These are phyloP conservation scores for Turnera subulata DNA, from an alignment of 345 rosid species.

Conservation along the genomic window DNA sequence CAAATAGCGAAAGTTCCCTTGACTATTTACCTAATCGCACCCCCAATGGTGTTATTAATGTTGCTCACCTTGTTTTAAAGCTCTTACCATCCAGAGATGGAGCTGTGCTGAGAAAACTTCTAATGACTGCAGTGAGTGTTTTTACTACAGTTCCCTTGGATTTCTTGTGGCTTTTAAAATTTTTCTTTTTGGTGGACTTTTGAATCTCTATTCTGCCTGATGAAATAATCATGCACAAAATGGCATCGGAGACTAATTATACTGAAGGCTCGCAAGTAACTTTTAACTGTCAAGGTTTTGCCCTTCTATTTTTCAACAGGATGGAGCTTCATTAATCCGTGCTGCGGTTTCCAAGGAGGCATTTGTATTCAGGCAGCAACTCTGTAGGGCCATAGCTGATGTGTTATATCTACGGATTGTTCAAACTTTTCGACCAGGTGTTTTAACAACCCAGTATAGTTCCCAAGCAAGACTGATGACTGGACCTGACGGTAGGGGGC, in stretches of 20 bases:
- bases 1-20: slow-evolving; percentile 34
- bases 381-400: slow-evolving; percentile 52
- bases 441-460: slow-evolving; percentile 11
- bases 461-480: slow-evolving; percentile 20
- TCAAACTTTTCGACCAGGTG: slow-evolving; percentile 26
- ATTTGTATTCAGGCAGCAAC: slow-evolving; percentile 46
- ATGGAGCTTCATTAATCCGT: slow-evolving; percentile 68
- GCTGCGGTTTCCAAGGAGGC: slow-evolving; percentile 76
- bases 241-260: too few relatives aligned
- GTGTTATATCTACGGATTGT: slow-evolving; percentile 47
- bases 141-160: background rate
- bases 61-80: slow-evolving; percentile 48
- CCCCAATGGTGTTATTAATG: slow-evolving; percentile 38
- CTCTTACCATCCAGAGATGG: slow-evolving; percentile 81
- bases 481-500: slow-evolving; percentile 23
- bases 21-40: slow-evolving; percentile 30
- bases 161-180: background rate
- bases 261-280: too few relatives aligned
- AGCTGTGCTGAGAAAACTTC: slow-evolving; percentile 68
- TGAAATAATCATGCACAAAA: too few relatives aligned
- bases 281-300: too few relatives aligned
- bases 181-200: background rate
- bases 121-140: slow-evolving; percentile 85
- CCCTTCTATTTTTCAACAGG: slow-evolving; percentile 33
- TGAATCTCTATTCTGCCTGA: too few relatives aligned